Conservation (phyloP, 371 early-diverging fungal species). For the Mortierella sp. region DNA sequence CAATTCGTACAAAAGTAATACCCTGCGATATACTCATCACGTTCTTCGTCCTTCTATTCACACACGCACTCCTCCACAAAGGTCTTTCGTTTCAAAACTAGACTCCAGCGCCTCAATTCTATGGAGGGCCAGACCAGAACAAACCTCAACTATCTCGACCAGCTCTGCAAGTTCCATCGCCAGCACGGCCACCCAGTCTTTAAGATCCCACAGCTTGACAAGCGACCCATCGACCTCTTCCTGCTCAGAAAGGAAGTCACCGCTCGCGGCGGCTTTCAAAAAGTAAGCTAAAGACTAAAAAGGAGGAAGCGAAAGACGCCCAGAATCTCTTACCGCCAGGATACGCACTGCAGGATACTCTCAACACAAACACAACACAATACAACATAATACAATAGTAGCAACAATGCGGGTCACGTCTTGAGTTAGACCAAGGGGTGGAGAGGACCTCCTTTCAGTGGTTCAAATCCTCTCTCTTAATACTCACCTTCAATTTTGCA, state of each 20-base stretch:
- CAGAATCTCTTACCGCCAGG: not conserved
- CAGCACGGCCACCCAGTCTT: conserved; percentile 81
- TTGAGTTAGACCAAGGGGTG: conserved; percentile 12
- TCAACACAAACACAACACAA: not conserved
- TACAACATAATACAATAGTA: not conserved
- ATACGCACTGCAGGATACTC: not conserved
- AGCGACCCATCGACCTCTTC: conserved; percentile 89
- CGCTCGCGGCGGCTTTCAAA: conserved; percentile 82
- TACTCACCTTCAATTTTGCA: conserved; percentile 10
- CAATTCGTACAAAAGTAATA: conserved; percentile 1
- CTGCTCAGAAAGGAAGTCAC: conserved; percentile 88
- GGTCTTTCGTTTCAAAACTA: conserved; percentile 91
- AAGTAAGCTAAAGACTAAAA: conserved; percentile 61
- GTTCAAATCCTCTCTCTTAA: not conserved
- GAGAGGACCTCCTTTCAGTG: not conserved
- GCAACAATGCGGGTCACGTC: conserved; percentile 11
- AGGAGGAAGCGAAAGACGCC: conserved; percentile 4
- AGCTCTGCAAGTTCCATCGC: conserved; percentile 90
- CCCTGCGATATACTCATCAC: conserved; percentile 3
- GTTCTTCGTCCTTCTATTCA: not conserved
- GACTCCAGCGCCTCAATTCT: conserved; percentile 91
- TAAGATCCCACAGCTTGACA: conserved; percentile 87
- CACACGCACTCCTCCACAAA: conserved; percentile 51
- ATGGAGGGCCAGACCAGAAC: conserved; percentile 93
- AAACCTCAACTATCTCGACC: conserved; percentile 92